Evolutionary conservation across 352 stramenopile species (phyloP).

Genomic region (Detonula confervacea): DNA sequence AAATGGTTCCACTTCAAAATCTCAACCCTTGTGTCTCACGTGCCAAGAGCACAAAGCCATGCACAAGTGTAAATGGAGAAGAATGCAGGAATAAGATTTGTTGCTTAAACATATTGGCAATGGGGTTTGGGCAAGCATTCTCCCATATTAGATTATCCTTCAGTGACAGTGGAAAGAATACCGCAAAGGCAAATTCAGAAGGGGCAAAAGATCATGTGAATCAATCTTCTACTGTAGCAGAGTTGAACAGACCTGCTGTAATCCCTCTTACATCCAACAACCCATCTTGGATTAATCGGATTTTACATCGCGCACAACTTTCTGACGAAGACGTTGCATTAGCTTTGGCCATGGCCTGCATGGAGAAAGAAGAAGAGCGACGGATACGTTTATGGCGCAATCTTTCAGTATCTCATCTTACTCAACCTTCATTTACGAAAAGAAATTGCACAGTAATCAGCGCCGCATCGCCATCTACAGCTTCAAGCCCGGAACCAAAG

Average conservation of each 20-base stretch:
- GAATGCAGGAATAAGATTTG: too few relatives aligned
- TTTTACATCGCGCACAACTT: conserved; percentile 42
- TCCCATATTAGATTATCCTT: conserved; percentile 32
- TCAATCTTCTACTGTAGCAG: background rate
- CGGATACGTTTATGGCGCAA: conserved; percentile 29
- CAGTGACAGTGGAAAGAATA: conserved; percentile 1
- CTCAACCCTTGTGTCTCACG: conserved; percentile 9
- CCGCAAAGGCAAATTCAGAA: conserved; percentile 1
- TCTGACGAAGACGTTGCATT: conserved; percentile 45
- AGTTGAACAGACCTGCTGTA: conserved; percentile 7
- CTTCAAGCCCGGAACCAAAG: background rate
- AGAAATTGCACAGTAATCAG: background rate
- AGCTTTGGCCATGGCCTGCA: conserved; percentile 33
- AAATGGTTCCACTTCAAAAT: conserved; percentile 45
- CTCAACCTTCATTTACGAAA: conserved; percentile 5
- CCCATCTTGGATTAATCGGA: conserved; percentile 46
- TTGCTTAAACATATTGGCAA: conserved; percentile 36
- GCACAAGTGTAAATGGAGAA: background rate
- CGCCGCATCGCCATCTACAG: background rate
- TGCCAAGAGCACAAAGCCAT: conserved; percentile 1
- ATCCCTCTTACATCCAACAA: conserved; percentile 29
- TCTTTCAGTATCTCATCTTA: conserved; percentile 14
- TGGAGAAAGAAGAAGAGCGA: conserved; percentile 48
- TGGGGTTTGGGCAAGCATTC: conserved; percentile 47
- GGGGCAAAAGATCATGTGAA: background rate